Conservation (phyloP, 1,139 yeast genomes). For the Candida pseudoviswanathii region DNA sequence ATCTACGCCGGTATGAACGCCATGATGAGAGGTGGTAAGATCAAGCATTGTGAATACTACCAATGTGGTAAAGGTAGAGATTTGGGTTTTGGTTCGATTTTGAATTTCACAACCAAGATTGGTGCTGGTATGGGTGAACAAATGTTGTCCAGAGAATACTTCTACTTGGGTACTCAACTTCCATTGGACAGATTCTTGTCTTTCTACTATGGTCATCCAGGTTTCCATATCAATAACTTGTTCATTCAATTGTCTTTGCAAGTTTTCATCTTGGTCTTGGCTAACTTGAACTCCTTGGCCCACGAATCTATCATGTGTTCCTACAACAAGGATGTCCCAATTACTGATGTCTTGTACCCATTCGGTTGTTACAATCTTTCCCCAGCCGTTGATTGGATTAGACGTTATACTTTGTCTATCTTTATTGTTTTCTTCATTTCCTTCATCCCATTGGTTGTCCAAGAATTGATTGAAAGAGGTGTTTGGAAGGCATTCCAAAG, state of each 20-base stretch:
- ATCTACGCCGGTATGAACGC: slow-evolving; percentile 62
- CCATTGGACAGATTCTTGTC: slow-evolving; percentile 55
- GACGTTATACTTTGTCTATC: slow-evolving; percentile 96
- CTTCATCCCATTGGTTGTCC: slow-evolving; percentile 93
- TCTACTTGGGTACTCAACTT: slow-evolving; percentile 48
- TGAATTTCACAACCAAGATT: slow-evolving; percentile 56
- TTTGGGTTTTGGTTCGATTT: slow-evolving; percentile 55
- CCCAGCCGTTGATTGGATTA: slow-evolving; percentile 84
- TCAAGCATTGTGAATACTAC: slow-evolving; percentile 57
- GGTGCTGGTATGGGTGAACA: slow-evolving; percentile 67
- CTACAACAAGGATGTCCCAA: slow-evolving; percentile 46
- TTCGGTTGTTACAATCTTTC: slow-evolving; percentile 49
- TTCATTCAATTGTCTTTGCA: slow-evolving; percentile 52
- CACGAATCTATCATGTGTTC: slow-evolving; percentile 60
- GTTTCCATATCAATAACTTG: slow-evolving; percentile 55
- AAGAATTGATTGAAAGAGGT: slow-evolving; percentile 97
- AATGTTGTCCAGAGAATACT: slow-evolving; percentile 55
- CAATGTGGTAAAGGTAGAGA: slow-evolving; percentile 63
- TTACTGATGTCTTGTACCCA: slow-evolving; percentile 49
- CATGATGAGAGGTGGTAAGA: slow-evolving; percentile 52
- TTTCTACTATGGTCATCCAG: slow-evolving; percentile 59
- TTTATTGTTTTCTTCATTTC: slow-evolving; percentile 98
- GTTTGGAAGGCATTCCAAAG: slow-evolving; percentile 93
- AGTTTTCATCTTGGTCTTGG: slow-evolving; percentile 46
- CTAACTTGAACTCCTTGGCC: slow-evolving; percentile 50